Evolutionary conservation across 2,329 filamentous ascomycete species (phyloP), one percentile per base, ranked within the genome.

Genomic region (Xylariaceae sp.): DNA sequence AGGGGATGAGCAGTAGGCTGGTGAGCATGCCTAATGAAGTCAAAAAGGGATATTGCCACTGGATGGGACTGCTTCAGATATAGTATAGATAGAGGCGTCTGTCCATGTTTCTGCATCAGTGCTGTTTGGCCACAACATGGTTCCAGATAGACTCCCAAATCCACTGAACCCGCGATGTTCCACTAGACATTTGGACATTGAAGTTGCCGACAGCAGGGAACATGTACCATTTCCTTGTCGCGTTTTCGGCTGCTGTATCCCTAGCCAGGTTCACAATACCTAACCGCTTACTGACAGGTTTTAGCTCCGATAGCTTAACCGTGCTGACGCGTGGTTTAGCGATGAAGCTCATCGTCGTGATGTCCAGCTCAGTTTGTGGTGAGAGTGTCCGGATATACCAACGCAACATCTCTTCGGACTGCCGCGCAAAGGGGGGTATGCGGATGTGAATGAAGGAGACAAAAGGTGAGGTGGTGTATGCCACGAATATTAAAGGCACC

Each of bases 401-500:
- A 53, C 78, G 72, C 18, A 88, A 74, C 43, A 79, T 71, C 23
- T 80, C 73, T 27, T 80, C 81, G 0, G 86, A 88, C 32, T 77
- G 71, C 37, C 88, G 83, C 13, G 87, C 88, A 60, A 81, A 81
- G 0, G 76, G 69, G 0, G 91, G 91, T 1, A 92, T 77, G 18
- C 82, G 81, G 43, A 94, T 74, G 70, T 89, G 84, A 55, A 94
- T 79, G 65, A 86, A 85, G 33, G 85, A 84, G 6, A 93, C 88
- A 65, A 88, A 89, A 3, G 90, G 88, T 0, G 83, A 78, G 2
- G 86, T 84, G 40, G 81, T 81, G 68, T 85, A 87, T 29, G 81
- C 76, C 18, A 91, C 78, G 64, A 86, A 83, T 29, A 83, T 52
- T 63, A 91, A 74, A 2, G 90, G 90, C 7, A 88, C 71, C 30